Evolutionary conservation across 2,329 filamentous ascomycete species (phyloP), one percentile per base, ranked within the genome.

Genomic region (Calonectria montana): DNA sequence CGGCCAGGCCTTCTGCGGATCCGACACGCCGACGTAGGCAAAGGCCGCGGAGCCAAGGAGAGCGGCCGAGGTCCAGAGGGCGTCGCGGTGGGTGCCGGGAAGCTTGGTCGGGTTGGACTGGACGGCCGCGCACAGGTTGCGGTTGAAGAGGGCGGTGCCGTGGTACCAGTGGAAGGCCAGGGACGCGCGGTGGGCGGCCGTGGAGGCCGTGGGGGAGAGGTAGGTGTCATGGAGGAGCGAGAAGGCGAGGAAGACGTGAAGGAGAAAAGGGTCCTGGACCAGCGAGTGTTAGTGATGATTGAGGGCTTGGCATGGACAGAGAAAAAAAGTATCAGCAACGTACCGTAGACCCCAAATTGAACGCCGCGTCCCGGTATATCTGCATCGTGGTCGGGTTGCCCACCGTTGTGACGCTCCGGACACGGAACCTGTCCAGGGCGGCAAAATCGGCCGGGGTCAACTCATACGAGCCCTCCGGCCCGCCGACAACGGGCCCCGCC

Each of bases 1-100:
- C 0, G 91, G 91, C 91, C 91, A 93, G 2, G 87, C 84, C 67
- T 88, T 79, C 62, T 86, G 80, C 0, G 88, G 82, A 0, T 82
- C 80, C 0, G 77, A 71, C 1, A 83, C 81, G 37, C 88, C 86
- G 25, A 88, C 78, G 27, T 84, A 83, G 39, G 85, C 85, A 70
- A 89, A 86, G 10, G 85, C 81, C 0, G 86, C 82, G 25, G 84
- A 82, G 9, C 87, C 85, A 3, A 90, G 82, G 3, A 90, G 78
- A 2, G 84, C 83, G 2, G 86, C 85, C 0, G 85, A 84, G 1
- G 86, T 84, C 88, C 87, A 87, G 50, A 87, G 78, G 4, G 84
- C 81, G 71, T 91, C 88, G 10, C 85, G 85, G 50, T 87, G 84
- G 4, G 78, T 72, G 0, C 81, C 74, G 1, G 82, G 77, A 6